These are phyloP conservation scores for Omphalotus guepiniiformis DNA, from an alignment of 768 basidiomycete species.

Conservation along the genomic window DNA sequence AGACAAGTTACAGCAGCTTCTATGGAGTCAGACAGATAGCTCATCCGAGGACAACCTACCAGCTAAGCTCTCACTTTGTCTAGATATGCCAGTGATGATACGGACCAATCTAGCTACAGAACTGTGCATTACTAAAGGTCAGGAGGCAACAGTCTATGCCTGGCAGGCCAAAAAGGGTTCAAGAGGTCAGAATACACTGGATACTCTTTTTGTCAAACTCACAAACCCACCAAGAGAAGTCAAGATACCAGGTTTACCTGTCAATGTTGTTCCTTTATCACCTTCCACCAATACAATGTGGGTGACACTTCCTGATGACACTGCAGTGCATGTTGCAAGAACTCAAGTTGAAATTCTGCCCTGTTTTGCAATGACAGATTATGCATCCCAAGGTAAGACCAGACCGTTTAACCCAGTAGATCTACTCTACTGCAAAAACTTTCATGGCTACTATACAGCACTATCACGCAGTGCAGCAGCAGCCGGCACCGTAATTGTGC, in stretches of 20 bases:
- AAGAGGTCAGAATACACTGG: slow-evolving; percentile 18
- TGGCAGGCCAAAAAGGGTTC: slow-evolving; percentile 21
- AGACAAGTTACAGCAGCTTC: slow-evolving; percentile 10
- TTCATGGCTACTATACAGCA: slow-evolving; percentile 11
- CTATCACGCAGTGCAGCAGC: slow-evolving; percentile 8
- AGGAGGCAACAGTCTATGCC: slow-evolving; percentile 26
- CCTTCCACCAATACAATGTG: slow-evolving; percentile 4
- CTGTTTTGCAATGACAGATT: slow-evolving; percentile 5
- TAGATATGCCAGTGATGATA: slow-evolving; percentile 31
- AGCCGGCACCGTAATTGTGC: slow-evolving; percentile 4
- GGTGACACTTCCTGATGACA: slow-evolving; percentile 18
- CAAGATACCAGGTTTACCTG: slow-evolving; percentile 21
- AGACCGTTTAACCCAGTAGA: not conserved
- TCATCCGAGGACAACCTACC: slow-evolving; percentile 17
- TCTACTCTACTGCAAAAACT: not conserved
- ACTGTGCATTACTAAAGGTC: slow-evolving; percentile 31
- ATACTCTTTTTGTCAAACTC: slow-evolving; percentile 27
- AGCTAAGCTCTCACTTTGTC: slow-evolving; percentile 25
- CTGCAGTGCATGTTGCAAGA: slow-evolving; percentile 11
- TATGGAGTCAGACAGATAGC: slow-evolving; percentile 13
- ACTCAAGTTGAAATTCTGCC: slow-evolving; percentile 13
- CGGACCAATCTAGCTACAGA: slow-evolving; percentile 28
- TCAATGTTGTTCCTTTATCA: slow-evolving; percentile 28
- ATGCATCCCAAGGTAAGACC: slow-evolving; percentile 6
- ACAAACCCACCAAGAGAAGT: slow-evolving; percentile 19